Conservation (phyloP, 495 filamentous ascomycete species). For the Penicillium parvum region DNA sequence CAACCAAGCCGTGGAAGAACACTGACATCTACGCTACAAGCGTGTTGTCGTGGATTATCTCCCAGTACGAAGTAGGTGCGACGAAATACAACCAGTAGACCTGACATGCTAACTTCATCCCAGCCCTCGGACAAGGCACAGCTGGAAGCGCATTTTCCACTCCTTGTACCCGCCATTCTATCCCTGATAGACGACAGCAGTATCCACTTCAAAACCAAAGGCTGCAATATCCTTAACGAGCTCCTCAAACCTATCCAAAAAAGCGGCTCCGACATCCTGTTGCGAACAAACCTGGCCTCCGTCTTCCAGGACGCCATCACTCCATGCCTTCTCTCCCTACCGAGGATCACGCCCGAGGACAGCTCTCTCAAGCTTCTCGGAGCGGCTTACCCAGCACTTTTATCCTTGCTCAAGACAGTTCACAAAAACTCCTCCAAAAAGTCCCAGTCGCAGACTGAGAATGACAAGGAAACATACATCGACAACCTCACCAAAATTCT, state of each 20-base stretch:
- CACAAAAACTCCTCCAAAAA: constrained; percentile 17
- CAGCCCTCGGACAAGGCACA: constrained; percentile 24
- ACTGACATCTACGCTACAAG: constrained; percentile 55
- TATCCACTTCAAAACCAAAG: constrained; percentile 51
- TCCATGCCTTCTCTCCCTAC: constrained; percentile 69
- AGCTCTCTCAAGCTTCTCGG: constrained; percentile 63
- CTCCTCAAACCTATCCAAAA: constrained; percentile 59
- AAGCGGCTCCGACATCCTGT: constrained; percentile 49
- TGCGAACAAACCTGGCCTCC: constrained; percentile 66
- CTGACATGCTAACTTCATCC: constrained; percentile 6
- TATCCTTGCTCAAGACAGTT: constrained; percentile 50
- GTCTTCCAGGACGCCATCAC: constrained; percentile 78
- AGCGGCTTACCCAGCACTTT: constrained; percentile 63
- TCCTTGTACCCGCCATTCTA: constrained; percentile 81
- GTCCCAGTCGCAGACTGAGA: constrained; percentile 8
- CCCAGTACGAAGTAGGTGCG: constrained; percentile 33
- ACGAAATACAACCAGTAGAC: background rate
- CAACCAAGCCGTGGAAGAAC: constrained; percentile 70
- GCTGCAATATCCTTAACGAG: constrained; percentile 53
- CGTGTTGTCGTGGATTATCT: constrained; percentile 62
- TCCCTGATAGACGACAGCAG: constrained; percentile 70
- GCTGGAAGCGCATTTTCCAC: constrained; percentile 61
- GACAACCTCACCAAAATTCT: constrained; percentile 27
- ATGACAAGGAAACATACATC: constrained; percentile 17
- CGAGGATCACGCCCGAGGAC: constrained; percentile 68